Conservation (phyloP, 495 filamentous ascomycete species). For the Daldinia bambusicola region DNA sequence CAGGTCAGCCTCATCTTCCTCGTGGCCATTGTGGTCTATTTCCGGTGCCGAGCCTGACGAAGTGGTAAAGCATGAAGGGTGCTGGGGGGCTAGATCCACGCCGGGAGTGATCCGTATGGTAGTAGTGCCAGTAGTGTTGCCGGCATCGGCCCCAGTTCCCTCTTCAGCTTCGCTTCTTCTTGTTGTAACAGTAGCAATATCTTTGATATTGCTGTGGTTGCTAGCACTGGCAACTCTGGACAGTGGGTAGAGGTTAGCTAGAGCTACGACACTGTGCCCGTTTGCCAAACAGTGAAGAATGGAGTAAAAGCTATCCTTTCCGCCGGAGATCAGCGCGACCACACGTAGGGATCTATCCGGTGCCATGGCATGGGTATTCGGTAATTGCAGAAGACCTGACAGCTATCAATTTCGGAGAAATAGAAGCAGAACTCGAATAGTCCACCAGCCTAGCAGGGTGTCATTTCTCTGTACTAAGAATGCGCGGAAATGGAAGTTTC, state of each 20-base stretch:
- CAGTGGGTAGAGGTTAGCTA: constrained; percentile 87
- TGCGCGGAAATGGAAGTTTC: no score
- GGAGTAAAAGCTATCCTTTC: constrained; percentile 96
- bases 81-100: constrained; percentile 9
- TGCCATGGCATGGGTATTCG: constrained; percentile 33
- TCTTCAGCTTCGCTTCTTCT: constrained; percentile 17
- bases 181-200: background rate
- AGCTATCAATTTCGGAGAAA: constrained; percentile 42
- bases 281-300: constrained; percentile 88
- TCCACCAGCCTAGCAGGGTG: constrained; percentile 18
- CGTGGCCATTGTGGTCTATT: constrained; percentile 5
- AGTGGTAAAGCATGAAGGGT: constrained; percentile 5
- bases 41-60: constrained; percentile 4
- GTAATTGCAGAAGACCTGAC: constrained; percentile 17
- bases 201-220: background rate
- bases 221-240: constrained; percentile 13
- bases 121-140: constrained; percentile 12
- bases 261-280: constrained; percentile 84
- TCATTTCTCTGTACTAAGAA: constrained; percentile 16
- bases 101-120: constrained; percentile 36
- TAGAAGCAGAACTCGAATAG: constrained; percentile 36
- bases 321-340: constrained; percentile 92
- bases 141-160: constrained; percentile 5
- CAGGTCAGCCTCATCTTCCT: constrained; percentile 70
- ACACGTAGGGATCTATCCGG: constrained; percentile 69